Conservation (phyloP, 2,329 filamentous ascomycete species). For the Clonostachys rhizophaga region DNA sequence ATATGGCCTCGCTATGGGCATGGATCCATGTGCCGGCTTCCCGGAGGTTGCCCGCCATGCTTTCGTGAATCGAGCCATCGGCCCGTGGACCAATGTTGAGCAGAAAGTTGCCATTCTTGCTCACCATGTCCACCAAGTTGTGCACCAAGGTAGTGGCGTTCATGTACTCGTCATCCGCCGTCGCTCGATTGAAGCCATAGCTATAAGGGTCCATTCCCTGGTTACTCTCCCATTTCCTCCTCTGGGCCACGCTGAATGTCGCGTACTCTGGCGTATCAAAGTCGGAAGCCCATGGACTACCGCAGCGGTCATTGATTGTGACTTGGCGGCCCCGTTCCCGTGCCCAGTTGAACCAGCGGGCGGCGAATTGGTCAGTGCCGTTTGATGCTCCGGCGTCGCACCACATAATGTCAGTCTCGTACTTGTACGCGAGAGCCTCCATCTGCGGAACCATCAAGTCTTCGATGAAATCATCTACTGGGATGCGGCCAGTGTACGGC, state of each 20-base stretch:
- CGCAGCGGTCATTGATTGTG: constrained; percentile 52
- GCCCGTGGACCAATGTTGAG: constrained; percentile 52
- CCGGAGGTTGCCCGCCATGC: constrained; percentile 39
- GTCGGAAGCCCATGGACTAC: constrained; percentile 41
- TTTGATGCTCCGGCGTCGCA: constrained; percentile 40
- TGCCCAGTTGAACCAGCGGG: constrained; percentile 34
- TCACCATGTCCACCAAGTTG: constrained; percentile 44
- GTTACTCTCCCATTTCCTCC: constrained; percentile 56
- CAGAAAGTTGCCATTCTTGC: constrained; percentile 52
- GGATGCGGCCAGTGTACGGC: constrained; percentile 34
- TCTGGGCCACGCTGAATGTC: constrained; percentile 25
- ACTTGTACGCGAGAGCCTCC: constrained; percentile 33
- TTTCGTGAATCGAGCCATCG: constrained; percentile 45
- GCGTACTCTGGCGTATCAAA: constrained; percentile 58
- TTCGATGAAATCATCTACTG: constrained; percentile 30
- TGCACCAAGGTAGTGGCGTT: constrained; percentile 41
- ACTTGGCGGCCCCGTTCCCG: constrained; percentile 37
- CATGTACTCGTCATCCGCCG: constrained; percentile 42
- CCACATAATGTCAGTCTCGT: constrained; percentile 43
- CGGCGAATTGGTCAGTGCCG: constrained; percentile 30
- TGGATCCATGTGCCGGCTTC: constrained; percentile 50
- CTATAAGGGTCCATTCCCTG: constrained; percentile 55
- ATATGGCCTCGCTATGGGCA: constrained; percentile 47
- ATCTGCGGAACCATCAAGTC: constrained; percentile 42
- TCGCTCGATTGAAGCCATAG: constrained; percentile 56